phyloP scores from a whole-genome alignment of 176 grass and related monocot species.

The Phyllostachys edulis region DNA sequence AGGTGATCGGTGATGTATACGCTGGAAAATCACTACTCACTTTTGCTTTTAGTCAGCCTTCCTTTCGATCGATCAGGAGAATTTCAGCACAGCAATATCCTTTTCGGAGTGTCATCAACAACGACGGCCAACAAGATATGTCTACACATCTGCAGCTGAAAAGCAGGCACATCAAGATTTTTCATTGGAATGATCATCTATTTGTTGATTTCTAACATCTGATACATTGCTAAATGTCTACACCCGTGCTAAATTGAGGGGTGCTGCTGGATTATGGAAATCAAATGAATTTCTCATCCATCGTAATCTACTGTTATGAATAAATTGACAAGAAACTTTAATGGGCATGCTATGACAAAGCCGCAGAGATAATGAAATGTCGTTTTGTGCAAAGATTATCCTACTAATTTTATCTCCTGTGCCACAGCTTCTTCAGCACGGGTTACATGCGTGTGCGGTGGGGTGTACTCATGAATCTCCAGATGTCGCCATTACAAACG shows the following conservation, averaged over 20 bases:
- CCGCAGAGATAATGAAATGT: neutral
- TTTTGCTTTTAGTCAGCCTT: neutral
- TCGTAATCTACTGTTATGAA: neutral
- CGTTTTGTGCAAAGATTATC: neutral
- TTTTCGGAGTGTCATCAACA: constrained; percentile 16
- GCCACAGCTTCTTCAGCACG: neutral
- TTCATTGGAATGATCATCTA: neutral
- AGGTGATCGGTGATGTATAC: neutral
- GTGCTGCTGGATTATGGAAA: neutral
- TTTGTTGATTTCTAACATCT: neutral
- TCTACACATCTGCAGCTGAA: neutral
- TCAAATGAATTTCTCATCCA: neutral
- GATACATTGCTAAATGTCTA: neutral
- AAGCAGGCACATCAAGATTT: neutral
- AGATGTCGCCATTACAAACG: constrained; percentile 10
- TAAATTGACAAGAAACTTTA: neutral
- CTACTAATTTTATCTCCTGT: neutral
- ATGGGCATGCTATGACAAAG: neutral
- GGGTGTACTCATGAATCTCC: constrained; percentile 24
- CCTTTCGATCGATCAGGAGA: neutral
- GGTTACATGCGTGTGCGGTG: constrained; percentile 12
- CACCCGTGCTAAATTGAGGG: neutral
- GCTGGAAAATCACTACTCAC: constrained; percentile 18
- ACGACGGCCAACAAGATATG: neutral
- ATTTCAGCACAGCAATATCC: neutral